Conservation (phyloP, 257 asterid species). For the Fraxinus americana region DNA sequence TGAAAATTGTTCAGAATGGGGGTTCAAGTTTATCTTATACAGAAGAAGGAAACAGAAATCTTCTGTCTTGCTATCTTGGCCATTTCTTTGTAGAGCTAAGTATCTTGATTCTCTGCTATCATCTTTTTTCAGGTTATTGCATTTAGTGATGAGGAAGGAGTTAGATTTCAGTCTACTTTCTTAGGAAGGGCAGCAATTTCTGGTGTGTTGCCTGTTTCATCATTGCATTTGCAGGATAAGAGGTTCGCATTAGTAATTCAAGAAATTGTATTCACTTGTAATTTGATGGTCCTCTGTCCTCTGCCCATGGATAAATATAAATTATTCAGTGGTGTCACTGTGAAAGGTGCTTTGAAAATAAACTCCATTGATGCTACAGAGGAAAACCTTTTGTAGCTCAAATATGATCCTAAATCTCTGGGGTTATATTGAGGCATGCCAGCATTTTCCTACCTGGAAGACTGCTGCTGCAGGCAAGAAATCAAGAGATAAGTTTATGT, state of each 20-base stretch:
- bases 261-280: conserved; percentile 16
- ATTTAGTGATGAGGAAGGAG: conserved; percentile 99
- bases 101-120: conserved; percentile 15
- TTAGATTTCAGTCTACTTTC: conserved; percentile 93
- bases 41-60: background rate
- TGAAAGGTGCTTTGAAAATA: conserved; percentile 75
- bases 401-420: conserved; percentile 78
- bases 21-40: background rate
- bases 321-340: conserved; percentile 86
- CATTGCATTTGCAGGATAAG: conserved; percentile 75
- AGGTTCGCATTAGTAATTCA: conserved; percentile 55
- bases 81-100: background rate
- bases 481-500: conserved; percentile 1
- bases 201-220: conserved; percentile 77
- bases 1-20: background rate
- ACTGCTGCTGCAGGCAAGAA: conserved; percentile 4
- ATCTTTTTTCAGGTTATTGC: conserved; percentile 68
- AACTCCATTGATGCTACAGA: conserved; percentile 68
- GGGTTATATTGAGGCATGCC: conserved; percentile 81
- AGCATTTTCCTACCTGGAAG: background rate
- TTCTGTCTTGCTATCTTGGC: conserved; percentile 9
- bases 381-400: conserved; percentile 79
- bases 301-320: conserved; percentile 37
- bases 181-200: conserved; percentile 99
- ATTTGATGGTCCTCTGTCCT: conserved; percentile 1